Percentiles rank a stretch among this genome's conserved stretches.
Conservation (phyloP, 805 yeast genomes). For the Saccharomyces kudriavzevii region DNA sequence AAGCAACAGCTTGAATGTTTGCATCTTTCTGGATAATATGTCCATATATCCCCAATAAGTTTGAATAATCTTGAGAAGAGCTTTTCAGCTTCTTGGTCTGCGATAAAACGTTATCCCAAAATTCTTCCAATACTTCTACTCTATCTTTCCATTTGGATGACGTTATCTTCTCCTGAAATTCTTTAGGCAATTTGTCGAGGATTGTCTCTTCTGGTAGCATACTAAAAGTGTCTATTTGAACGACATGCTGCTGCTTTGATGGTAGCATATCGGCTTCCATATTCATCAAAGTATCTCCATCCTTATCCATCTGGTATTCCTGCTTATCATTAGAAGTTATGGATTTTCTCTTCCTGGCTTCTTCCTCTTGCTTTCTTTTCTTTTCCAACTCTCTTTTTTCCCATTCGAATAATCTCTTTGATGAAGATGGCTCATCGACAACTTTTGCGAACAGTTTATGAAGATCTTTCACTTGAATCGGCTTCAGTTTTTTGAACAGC, state of each 20-base stretch:
- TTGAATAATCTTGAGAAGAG: conserved; percentile 52
- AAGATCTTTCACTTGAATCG: conserved; percentile 85
- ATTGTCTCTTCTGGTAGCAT: conserved; percentile 64
- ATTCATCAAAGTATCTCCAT: conserved; percentile 32
- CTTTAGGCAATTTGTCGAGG: conserved; percentile 54
- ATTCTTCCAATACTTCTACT: conserved; percentile 70
- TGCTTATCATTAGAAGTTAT: not conserved
- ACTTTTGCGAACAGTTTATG: conserved; percentile 55
- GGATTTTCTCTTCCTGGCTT: not conserved
- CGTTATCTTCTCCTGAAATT: conserved; percentile 44
- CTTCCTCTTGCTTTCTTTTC: not conserved
- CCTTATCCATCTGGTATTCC: conserved; percentile 26
- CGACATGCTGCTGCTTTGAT: conserved; percentile 6
- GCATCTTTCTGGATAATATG: conserved; percentile 72
- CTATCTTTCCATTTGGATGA: conserved; percentile 88
- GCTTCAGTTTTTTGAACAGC: conserved; percentile 67
- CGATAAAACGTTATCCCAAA: conserved; percentile 35
- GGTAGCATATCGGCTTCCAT: not conserved
- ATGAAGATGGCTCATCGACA: conserved; percentile 19
- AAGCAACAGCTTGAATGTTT: conserved; percentile 74
- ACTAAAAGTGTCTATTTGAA: conserved; percentile 55
- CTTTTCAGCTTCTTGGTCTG: conserved; percentile 47
- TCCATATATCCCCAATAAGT: conserved; percentile 53
- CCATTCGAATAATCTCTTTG: conserved; percentile 11
- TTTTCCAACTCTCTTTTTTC: conserved; percentile 6